These are phyloP conservation scores for Triglochin maritima DNA, from an alignment of 106 monocot species.

Conservation along the genomic window DNA sequence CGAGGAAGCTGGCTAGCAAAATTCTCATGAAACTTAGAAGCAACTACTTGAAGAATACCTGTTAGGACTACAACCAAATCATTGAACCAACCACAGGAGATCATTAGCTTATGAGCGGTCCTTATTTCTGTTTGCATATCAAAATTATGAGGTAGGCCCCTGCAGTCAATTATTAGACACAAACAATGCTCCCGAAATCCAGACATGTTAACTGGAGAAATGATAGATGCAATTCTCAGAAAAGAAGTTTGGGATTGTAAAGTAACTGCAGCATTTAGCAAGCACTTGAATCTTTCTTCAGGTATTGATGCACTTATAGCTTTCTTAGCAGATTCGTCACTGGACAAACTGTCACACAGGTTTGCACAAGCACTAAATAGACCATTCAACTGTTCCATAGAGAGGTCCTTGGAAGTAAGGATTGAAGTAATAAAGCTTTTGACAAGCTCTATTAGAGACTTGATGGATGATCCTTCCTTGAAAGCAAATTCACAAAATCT, in stretches of 20 bases:
- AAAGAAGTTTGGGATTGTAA: conserved; percentile 43
- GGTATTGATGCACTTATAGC: conserved; percentile 42
- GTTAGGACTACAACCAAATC: conserved; percentile 49
- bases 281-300: conserved; percentile 33
- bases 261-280: conserved; percentile 48
- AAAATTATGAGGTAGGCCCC: conserved; percentile 35
- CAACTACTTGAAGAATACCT: conserved; percentile 30
- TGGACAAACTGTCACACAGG: conserved; percentile 38
- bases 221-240: conserved; percentile 39
- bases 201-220: conserved; percentile 37
- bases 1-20: conserved; percentile 11
- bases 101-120: conserved; percentile 50
- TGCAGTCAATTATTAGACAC: conserved; percentile 28
- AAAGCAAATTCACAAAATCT: conserved; percentile 91
- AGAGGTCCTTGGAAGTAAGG: conserved; percentile 35
- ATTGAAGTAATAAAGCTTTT: conserved; percentile 32
- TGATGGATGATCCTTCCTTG: conserved; percentile 60
- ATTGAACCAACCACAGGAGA: conserved; percentile 46
- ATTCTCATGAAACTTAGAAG: conserved; percentile 25
- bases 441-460: conserved; percentile 64
- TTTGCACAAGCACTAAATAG: conserved; percentile 61
- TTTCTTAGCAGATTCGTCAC: conserved; percentile 30
- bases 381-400: conserved; percentile 51
- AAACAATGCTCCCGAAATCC: conserved; percentile 42
- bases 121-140: conserved; percentile 40